phyloP scores from a whole-genome alignment of 805 yeast species.

The Wickerhamiella kazuoi region DNA sequence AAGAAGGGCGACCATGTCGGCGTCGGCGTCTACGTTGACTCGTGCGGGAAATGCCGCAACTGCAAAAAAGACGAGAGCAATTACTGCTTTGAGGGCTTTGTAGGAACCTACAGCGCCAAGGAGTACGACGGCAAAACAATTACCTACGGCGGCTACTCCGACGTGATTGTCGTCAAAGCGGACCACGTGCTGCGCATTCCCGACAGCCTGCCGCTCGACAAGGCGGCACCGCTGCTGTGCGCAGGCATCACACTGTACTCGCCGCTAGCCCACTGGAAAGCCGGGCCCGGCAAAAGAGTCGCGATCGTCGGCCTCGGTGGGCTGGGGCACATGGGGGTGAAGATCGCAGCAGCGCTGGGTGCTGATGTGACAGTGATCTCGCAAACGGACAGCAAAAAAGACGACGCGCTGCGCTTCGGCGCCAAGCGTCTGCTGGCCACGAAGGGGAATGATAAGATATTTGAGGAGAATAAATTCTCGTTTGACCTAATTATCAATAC shows the following conservation, averaged over 20 bases:
- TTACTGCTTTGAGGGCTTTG: conserved; percentile 31
- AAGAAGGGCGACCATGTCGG: conserved; percentile 63
- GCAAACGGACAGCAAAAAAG: conserved; percentile 32
- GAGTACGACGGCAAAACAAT: conserved; percentile 4
- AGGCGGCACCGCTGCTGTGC: conserved; percentile 56
- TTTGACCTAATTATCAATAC: conserved; percentile 40
- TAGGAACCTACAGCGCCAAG: conserved; percentile 32
- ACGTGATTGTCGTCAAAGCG: conserved; percentile 31
- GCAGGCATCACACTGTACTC: too few species aligned
- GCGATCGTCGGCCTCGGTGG: too few species aligned
- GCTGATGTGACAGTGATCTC: conserved; percentile 45
- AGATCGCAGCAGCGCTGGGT: conserved; percentile 44
- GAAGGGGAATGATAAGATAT: conserved; percentile 15
- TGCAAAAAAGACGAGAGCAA: conserved; percentile 39
- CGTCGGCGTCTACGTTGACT: conserved; percentile 49
- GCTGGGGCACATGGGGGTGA: conserved; percentile 48
- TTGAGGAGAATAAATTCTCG: conserved; percentile 10
- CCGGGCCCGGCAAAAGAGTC: conserved; percentile 34
- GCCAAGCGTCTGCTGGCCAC: conserved; percentile 34
- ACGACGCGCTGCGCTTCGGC: conserved; percentile 36
- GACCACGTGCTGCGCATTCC: conserved; percentile 50
- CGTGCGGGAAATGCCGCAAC: conserved; percentile 45
- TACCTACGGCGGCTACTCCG: conserved; percentile 32
- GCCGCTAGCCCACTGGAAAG: conserved; percentile 35
- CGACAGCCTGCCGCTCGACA: conserved; percentile 30